These are phyloP conservation scores for Penicillium robsamsonii DNA, from an alignment of 495 filamentous ascomycete species.

Conservation along the genomic window DNA sequence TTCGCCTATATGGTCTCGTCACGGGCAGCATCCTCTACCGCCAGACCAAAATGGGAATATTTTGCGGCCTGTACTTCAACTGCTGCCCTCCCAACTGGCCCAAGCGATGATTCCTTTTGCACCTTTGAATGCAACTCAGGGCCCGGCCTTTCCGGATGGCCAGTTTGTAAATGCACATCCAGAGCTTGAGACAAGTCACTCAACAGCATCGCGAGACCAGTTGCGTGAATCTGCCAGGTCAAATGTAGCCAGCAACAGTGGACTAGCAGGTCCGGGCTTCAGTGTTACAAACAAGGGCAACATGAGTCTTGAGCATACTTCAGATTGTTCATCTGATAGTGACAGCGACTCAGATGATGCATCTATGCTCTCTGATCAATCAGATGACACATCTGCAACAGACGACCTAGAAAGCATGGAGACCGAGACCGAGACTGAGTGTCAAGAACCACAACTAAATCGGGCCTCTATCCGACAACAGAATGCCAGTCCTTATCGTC, in stretches of 20 bases:
- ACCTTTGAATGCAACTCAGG: background rate
- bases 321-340: conserved; percentile 11
- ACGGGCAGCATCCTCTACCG: background rate
- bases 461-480: background rate
- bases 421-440: conserved; percentile 9
- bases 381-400: conserved; percentile 14
- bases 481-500: conserved; percentile 14
- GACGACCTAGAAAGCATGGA: conserved; percentile 13
- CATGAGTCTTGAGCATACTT: background rate
- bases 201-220: background rate
- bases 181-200: background rate
- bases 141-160: background rate
- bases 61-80: background rate
- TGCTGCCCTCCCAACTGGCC: background rate
- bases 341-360: conserved; percentile 15
- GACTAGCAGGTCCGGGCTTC: background rate
- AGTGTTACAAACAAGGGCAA: background rate
- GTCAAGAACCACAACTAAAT: background rate
- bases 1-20: background rate
- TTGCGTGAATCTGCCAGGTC: background rate
- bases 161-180: background rate
- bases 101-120: background rate
- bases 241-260: background rate
- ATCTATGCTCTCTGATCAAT: conserved; percentile 13
- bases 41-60: background rate